Percentiles rank a stretch among this genome's conserved stretches.
Conservation (phyloP, 73 alveolate species). For the Urostyla sp. region DNA sequence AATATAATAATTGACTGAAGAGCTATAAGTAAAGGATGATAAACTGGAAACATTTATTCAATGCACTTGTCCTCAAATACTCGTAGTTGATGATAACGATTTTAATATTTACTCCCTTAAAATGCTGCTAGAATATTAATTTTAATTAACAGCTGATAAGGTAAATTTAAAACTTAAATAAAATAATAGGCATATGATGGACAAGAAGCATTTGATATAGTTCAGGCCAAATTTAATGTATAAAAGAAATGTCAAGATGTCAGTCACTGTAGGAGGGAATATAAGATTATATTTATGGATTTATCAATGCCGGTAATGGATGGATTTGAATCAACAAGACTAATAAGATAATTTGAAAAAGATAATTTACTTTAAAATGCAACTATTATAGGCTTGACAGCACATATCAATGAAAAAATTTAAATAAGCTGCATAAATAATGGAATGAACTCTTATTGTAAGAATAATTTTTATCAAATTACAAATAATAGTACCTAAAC, state of each 20-base stretch:
- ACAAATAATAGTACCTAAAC: background rate
- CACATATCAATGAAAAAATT: background rate
- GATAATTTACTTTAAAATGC: no score
- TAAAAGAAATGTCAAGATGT: no score
- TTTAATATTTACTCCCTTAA: background rate
- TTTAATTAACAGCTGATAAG: no score
- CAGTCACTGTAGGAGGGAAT: background rate
- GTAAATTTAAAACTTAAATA: background rate
- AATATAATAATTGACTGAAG: no score
- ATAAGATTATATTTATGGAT: constrained; percentile 12
- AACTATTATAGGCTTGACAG: background rate
- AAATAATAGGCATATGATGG: background rate
- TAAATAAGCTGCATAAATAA: background rate
- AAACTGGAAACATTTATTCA: no score
- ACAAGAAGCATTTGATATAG: background rate
- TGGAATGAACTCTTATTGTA: background rate
- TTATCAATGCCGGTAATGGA: constrained; percentile 17
- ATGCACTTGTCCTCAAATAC: background rate
- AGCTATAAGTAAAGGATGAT: background rate
- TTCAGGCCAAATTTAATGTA: background rate
- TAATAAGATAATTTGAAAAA: background rate
- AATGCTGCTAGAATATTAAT: no score
- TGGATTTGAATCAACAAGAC: background rate
- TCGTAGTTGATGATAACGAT: background rate
- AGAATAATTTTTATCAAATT: background rate